Evolutionary conservation across 2,329 filamentous ascomycete species (phyloP).

Genomic region (Fusarium acutatum): DNA sequence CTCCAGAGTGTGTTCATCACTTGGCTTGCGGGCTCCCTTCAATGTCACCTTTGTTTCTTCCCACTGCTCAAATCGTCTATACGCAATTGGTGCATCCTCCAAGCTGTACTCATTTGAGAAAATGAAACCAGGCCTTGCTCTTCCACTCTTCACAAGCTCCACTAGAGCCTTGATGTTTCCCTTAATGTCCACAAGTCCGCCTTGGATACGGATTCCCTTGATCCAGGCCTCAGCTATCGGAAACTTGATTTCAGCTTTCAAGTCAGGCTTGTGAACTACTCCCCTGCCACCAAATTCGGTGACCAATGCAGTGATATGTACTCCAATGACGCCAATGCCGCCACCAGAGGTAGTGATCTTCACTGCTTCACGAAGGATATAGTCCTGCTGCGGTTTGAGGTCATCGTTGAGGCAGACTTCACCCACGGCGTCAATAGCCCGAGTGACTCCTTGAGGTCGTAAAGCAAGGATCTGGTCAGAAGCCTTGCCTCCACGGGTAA

Average conservation of each 20-base stretch:
- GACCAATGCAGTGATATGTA: background rate
- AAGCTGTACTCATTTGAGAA: conserved; percentile 18
- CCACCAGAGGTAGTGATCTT: background rate
- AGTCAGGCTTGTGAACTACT: background rate
- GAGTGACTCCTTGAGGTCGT: background rate
- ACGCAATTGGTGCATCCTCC: background rate
- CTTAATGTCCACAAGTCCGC: conserved; percentile 1
- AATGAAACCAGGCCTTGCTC: background rate
- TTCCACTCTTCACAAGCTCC: conserved; percentile 1
- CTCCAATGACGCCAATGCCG: conserved; percentile 3
- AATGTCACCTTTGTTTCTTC: conserved; percentile 3
- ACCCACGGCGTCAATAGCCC: conserved; percentile 7
- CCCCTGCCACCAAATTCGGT: background rate
- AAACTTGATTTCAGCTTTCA: conserved; percentile 7
- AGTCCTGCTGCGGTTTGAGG: conserved; percentile 11
- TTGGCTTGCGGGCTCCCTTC: background rate
- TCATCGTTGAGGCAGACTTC: conserved; percentile 9
- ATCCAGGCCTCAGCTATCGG: background rate
- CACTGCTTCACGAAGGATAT: background rate
- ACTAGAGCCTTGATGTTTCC: background rate
- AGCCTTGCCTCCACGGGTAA: conserved; percentile 12
- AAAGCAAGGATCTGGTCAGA: conserved; percentile 24
- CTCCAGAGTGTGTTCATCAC: background rate
- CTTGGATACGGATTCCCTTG: background rate
- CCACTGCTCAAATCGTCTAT: background rate